A percentile compares a stretch with the other conserved stretches of the same genome.
phyloP scores from a whole-genome alignment of 352 stramenopile genomes.

The Globisporangium cystogenes region DNA sequence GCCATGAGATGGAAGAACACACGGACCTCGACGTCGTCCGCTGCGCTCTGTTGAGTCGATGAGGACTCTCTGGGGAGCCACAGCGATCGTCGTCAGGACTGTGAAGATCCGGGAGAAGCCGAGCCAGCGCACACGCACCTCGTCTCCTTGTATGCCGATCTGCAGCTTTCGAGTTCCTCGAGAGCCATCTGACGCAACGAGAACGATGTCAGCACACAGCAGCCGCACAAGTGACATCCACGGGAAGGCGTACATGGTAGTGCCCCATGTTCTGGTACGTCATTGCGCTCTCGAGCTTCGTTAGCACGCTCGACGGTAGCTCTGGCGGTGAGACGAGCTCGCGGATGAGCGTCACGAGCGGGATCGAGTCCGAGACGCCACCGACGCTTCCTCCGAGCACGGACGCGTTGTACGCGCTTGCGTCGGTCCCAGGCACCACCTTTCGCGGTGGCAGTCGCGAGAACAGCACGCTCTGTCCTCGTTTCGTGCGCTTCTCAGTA shows the following conservation, averaged over 20 bases:
- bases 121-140: slow-evolving; percentile 12
- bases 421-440: background rate
- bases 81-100: background rate
- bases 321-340: slow-evolving; percentile 45
- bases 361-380: slow-evolving; percentile 16
- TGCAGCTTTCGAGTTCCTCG: slow-evolving; percentile 38
- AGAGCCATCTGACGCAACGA: slow-evolving; percentile 46
- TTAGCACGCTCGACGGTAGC: slow-evolving; percentile 29
- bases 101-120: background rate
- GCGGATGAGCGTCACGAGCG: slow-evolving; percentile 49
- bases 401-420: background rate
- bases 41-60: background rate
- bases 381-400: slow-evolving; percentile 1
- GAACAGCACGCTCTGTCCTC: slow-evolving; percentile 28
- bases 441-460: slow-evolving; percentile 28
- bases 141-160: slow-evolving; percentile 24
- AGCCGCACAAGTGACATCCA: background rate
- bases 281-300: slow-evolving; percentile 45
- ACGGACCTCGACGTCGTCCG: slow-evolving; percentile 26
- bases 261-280: slow-evolving; percentile 64
- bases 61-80: background rate
- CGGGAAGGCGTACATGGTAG: slow-evolving; percentile 37
- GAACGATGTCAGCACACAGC: background rate
- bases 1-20: slow-evolving; percentile 48
- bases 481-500: slow-evolving; percentile 12